Percentiles rank a stretch among this genome's conserved stretches.
phyloP scores from a whole-genome alignment of 441 rosid species.

The Corymbia citriodora region DNA sequence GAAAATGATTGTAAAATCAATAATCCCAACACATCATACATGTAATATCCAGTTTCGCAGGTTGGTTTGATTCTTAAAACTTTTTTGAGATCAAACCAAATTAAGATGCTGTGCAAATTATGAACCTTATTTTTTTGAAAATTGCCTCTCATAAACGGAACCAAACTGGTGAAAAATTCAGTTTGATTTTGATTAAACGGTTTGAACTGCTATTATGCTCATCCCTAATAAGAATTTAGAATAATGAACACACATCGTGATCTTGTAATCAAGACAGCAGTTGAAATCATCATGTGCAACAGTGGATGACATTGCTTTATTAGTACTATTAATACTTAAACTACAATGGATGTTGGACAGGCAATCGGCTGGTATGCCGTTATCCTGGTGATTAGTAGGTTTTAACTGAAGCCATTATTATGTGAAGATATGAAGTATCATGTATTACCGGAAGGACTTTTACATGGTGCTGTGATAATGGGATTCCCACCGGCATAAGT shows the following conservation, averaged over 20 bases:
- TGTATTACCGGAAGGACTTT: background rate
- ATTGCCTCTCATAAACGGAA: background rate
- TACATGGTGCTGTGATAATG: background rate
- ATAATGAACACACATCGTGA: background rate
- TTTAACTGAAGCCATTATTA: background rate
- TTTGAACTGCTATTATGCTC: background rate
- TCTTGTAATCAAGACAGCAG: background rate
- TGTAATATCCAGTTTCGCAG: background rate
- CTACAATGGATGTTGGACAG: background rate
- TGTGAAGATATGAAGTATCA: background rate
- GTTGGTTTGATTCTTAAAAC: background rate
- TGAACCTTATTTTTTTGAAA: background rate
- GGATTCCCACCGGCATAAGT: background rate
- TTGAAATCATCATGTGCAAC: background rate
- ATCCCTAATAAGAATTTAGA: background rate
- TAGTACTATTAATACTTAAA: background rate
- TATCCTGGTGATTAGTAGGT: background rate
- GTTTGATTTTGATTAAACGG: background rate
- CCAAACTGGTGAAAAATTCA: background rate
- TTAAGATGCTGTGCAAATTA: background rate
- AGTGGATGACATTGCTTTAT: background rate
- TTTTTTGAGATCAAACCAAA: background rate
- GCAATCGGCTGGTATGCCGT: background rate
- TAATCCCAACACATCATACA: background rate
- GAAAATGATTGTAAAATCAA: background rate